phyloP scores from a whole-genome alignment of 495 filamentous ascomycete species.

The Penicillium tannophilum region DNA sequence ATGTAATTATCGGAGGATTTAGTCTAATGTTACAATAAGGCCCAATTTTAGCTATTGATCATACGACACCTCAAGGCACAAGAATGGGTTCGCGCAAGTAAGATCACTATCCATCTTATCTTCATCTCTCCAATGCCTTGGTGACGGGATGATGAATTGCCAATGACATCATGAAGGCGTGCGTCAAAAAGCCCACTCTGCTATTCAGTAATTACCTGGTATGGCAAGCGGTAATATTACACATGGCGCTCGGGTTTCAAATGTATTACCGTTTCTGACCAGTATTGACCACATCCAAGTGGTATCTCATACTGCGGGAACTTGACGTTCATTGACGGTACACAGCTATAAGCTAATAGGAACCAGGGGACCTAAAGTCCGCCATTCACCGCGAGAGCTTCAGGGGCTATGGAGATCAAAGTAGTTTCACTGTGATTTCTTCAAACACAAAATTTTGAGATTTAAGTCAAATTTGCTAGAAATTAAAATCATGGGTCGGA shows the following conservation, averaged over 20 bases:
- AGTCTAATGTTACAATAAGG: not conserved
- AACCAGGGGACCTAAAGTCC: constrained; percentile 15
- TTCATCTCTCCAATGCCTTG: not conserved
- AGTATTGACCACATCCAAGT: not conserved
- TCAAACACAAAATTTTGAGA: not conserved
- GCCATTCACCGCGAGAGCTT: constrained; percentile 20
- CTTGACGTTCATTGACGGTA: not conserved
- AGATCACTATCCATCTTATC: not conserved
- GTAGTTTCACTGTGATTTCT: not conserved
- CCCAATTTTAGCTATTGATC: not conserved
- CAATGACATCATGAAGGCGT: constrained; percentile 33
- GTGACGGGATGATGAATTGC: not conserved
- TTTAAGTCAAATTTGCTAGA: not conserved
- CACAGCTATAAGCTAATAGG: constrained; percentile 15
- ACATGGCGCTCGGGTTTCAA: not conserved
- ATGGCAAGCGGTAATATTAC: constrained; percentile 1
- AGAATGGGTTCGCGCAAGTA: not conserved
- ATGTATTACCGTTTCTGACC: not conserved
- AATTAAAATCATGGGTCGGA: constrained; percentile 5
- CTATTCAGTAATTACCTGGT: constrained; percentile 4
- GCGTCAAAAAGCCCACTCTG: constrained; percentile 4
- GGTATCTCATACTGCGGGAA: not conserved
- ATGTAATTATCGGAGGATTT: constrained; percentile 2
- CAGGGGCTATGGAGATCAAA: constrained; percentile 13
- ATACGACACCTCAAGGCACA: not conserved